Base-by-base conservation (phyloP, 2,329 filamentous ascomycete genomes). In the Ophiobolus disseminans region DNA sequence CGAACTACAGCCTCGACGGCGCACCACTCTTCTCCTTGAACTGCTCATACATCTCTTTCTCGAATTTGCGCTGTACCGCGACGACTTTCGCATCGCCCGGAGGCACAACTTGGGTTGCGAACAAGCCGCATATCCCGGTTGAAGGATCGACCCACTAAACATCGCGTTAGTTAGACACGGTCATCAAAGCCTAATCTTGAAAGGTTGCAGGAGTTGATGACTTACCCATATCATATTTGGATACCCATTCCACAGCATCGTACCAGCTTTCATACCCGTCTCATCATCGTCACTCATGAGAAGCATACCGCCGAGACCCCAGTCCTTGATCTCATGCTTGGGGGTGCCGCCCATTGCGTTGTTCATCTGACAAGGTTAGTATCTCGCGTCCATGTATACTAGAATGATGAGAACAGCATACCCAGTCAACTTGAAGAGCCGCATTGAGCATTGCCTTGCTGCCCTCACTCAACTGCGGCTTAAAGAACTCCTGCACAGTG, bases 141-240 rank as follows among this genome's bases (percentile, higher is more conserved):
- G 65, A 62, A 5, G 60, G 69, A 48, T 74, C 71, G 14, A 68
- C 45, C 53, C 65, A 72, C 66, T 67, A 20, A 4, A 16, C 11
- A n/a, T 4, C 25, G 10, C 0, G 30, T 45, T 40, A 49, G 46
- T 49, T 22, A 53, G 21, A 21, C 10, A 11, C 31, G 11, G 9
- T 28, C 25, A 9, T 3, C 3, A 28, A 10, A 14, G 30, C 3
- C 10, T n/a, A n/a, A n/a, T n/a, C n/a, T n/a, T n/a, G n/a, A n/a
- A n/a, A n/a, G n/a, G n/a, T n/a, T n/a, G n/a, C n/a, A 13, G 30
- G n/a, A 14, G 10, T 4, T 32, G 30, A n/a, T 32, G 9, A 14
- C 63, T 45, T 59, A 66, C 64, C 70, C 70, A 72, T 2, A 52
- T 57, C 40, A 72, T 42, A 42, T 72, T 72, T 13, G 70, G 70